Base-by-base conservation (phyloP, 1,284 basidiomycete species). In the Xerocomus nothofagi region DNA sequence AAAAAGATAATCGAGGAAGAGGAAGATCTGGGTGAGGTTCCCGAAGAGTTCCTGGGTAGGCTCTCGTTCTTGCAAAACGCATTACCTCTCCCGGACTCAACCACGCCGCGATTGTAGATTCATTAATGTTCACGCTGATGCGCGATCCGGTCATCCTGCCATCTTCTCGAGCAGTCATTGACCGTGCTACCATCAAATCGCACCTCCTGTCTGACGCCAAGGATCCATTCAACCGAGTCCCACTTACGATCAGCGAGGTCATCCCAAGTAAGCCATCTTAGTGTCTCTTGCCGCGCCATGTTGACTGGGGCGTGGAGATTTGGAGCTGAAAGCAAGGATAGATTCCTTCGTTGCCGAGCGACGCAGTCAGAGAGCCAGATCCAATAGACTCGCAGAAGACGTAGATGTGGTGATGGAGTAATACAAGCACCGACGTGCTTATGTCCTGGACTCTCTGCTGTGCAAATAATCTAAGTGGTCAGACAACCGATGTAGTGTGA, bases 71-170 rank as follows among this genome's bases (percentile, higher is more conserved):
- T 32, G 29, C n/a, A 14, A 38, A 21, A 18, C 1, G 14, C 15
- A 17, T 18, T 15, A n/a, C n/a, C n/a, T n/a, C n/a, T 32, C 21
- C 12, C 8, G 6, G 36, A 46, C 45, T 51, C 18, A 40, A 26
- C 40, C 33, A 32, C 33, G 43, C 21, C 4, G 10, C 17, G 14
- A 21, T 34, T 48, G 27, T 17, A 96, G 93, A 97, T 69, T 92
- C 93, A 1, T 74, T 98, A 56, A 94, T 97, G 86, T 90, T 82
- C 57, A 93, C 92, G 1, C 65, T 99, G 50, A 99, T 99, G 97
- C 87, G 86, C 51, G 93, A 99, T 67, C 97, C 97, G 1, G 96
- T 99, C 51, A 82, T 84, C 36, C 71, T 99, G 41, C 97, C 97
- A 0, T 85, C 89, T 0, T 98, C 94, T 2, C 81, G 78, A 47